A percentile compares a stretch with the other conserved stretches of the same genome.
These are phyloP conservation scores for Juglanconis oblonga DNA, from an alignment of 2,329 filamentous ascomycete genomes.

Conservation along the genomic window DNA sequence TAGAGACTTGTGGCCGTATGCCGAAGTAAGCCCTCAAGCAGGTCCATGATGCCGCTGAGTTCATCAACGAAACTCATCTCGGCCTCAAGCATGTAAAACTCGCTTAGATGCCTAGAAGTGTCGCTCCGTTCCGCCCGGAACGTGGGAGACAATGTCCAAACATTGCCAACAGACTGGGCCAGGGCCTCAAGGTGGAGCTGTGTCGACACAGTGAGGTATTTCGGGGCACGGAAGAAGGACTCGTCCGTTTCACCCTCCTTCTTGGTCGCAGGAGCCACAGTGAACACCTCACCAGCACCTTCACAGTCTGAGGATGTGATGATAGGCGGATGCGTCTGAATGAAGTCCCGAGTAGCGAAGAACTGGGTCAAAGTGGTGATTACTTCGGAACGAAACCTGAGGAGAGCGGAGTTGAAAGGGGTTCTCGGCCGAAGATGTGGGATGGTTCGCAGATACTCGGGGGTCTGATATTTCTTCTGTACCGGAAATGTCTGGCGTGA, in stretches of 20 bases:
- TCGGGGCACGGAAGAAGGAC: constrained; percentile 78
- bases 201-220: constrained; percentile 92
- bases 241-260: constrained; percentile 36
- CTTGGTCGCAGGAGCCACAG: constrained; percentile 49
- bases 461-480: constrained; percentile 92
- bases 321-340: constrained; percentile 87
- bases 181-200: constrained; percentile 94
- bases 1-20: constrained; percentile 40
- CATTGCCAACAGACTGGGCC: constrained; percentile 80
- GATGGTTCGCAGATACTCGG: constrained; percentile 83
- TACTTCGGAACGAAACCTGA: constrained; percentile 79
- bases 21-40: constrained; percentile 77
- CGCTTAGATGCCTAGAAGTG: constrained; percentile 88
- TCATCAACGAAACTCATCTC: constrained; percentile 77
- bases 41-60: constrained; percentile 68
- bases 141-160: constrained; percentile 91
- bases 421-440: constrained; percentile 84
- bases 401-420: constrained; percentile 74
- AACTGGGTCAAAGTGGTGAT: constrained; percentile 71
- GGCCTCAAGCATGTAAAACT: constrained; percentile 98
- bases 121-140: constrained; percentile 94
- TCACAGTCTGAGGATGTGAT: constrained; percentile 98
- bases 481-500: constrained; percentile 74
- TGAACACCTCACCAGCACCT: constrained; percentile 91
- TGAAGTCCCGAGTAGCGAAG: constrained; percentile 68